phyloP scores from a whole-genome alignment of 2,329 filamentous ascomycete genomes.

The Gnomoniopsis sp. region DNA sequence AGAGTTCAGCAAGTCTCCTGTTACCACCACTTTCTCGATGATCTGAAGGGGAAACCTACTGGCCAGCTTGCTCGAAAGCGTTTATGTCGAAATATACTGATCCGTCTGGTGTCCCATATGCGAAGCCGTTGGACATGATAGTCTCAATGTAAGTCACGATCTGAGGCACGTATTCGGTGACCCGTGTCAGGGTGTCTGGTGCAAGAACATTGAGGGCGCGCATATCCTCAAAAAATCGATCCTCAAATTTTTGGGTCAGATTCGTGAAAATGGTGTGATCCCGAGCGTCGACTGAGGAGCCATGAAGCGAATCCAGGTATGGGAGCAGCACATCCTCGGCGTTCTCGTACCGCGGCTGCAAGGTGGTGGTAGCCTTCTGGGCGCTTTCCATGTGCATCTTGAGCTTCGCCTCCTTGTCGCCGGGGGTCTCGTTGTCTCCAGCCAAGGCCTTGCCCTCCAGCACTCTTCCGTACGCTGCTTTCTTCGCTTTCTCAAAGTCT shows the following conservation, averaged over 20 bases:
- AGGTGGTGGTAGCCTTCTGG: conserved; percentile 47
- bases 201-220: conserved; percentile 77
- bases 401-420: conserved; percentile 79
- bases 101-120: conserved; percentile 69
- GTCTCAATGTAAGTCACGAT: conserved; percentile 82
- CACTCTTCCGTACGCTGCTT: conserved; percentile 48
- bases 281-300: conserved; percentile 57
- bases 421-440: conserved; percentile 54
- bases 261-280: conserved; percentile 77
- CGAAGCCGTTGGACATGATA: conserved; percentile 82
- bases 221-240: conserved; percentile 88
- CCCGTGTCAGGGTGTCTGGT: conserved; percentile 78
- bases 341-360: conserved; percentile 49
- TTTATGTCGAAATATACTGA: conserved; percentile 93
- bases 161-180: conserved; percentile 88
- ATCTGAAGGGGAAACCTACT: conserved; percentile 33
- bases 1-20: not conserved
- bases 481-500: conserved; percentile 48
- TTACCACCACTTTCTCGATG: too few species aligned
- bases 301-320: conserved; percentile 72
- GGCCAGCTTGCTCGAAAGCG: conserved; percentile 79
- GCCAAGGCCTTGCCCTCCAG: conserved; percentile 53
- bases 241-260: conserved; percentile 80
- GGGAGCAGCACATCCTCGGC: conserved; percentile 70
- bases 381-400: conserved; percentile 81